Conservation (phyloP, 352 stramenopile species). For the Phytophthora rubi region DNA sequence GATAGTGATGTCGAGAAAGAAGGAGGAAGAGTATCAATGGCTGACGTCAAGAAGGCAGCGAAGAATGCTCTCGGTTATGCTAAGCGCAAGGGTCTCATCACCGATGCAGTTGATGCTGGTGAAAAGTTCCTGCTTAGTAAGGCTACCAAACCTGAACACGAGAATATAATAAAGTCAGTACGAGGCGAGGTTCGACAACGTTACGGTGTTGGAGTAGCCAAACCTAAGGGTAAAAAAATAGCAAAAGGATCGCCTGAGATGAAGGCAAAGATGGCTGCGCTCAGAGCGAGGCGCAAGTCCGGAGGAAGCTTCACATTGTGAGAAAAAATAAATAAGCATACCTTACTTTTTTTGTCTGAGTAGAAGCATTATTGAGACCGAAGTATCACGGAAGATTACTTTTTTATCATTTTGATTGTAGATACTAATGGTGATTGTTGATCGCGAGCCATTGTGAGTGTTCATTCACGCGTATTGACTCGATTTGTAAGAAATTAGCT, state of each 20-base stretch:
- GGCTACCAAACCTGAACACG: not conserved
- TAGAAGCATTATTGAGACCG: constrained; percentile 12
- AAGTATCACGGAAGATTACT: constrained; percentile 6
- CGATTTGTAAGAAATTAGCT: constrained; percentile 16
- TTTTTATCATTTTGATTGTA: constrained; percentile 13
- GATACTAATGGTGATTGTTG: constrained; percentile 15
- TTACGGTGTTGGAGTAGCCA: not conserved
- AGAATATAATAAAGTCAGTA: not conserved
- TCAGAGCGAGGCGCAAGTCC: not conserved
- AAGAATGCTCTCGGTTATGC: not conserved
- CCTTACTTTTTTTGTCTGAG: constrained; percentile 11
- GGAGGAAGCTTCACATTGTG: constrained; percentile 9
- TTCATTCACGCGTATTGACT: constrained; percentile 26
- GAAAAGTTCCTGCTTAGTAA: not conserved
- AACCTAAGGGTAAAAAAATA: not conserved
- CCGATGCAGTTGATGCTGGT: not conserved
- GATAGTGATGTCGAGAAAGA: not conserved
- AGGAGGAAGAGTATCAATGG: not conserved
- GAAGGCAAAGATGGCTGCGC: not conserved
- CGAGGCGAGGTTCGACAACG: not conserved
- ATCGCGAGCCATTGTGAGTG: constrained; percentile 6
- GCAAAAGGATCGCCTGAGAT: not conserved
- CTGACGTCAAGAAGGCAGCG: not conserved
- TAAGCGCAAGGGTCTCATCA: not conserved
- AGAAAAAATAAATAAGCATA: constrained; percentile 8